These are phyloP conservation scores for Gastrodia elata DNA, from an alignment of 106 monocot genomes.

Conservation along the genomic window DNA sequence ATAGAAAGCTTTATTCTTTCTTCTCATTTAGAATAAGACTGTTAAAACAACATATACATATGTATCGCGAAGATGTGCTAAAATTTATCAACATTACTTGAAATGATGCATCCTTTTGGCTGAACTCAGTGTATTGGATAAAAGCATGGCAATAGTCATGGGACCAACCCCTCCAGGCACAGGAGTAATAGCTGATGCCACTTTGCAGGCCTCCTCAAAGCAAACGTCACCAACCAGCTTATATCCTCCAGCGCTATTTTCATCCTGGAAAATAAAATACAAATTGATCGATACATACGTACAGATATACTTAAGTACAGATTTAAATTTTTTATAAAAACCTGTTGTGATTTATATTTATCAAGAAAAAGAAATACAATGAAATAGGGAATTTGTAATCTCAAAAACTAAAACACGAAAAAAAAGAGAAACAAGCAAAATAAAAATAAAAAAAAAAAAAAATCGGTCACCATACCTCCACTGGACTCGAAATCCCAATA, in stretches of 20 bases:
- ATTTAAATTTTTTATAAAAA: too few relatives aligned
- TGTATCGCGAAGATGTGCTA: background rate
- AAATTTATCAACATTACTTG: slow-evolving; percentile 21
- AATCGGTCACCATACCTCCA: too few relatives aligned
- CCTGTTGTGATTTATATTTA: too few relatives aligned
- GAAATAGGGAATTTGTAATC: too few relatives aligned
- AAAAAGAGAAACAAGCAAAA: too few relatives aligned
- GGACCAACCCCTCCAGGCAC: slow-evolving; percentile 96
- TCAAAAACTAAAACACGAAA: too few relatives aligned
- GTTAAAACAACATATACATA: background rate
- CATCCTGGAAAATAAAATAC: slow-evolving; percentile 49
- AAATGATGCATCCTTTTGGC: slow-evolving; percentile 74
- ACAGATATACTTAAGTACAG: too few relatives aligned
- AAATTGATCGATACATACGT: too few relatives aligned
- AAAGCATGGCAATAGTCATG: slow-evolving; percentile 94
- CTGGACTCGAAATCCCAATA: too few relatives aligned
- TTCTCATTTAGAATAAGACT: background rate
- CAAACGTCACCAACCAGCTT: slow-evolving; percentile 71
- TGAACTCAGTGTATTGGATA: slow-evolving; percentile 75
- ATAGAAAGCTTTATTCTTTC: background rate
- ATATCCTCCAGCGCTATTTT: slow-evolving; percentile 55
- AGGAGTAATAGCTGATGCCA: slow-evolving; percentile 81
- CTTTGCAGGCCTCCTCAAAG: slow-evolving; percentile 56
- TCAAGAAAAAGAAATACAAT: too few relatives aligned
- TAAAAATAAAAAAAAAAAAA: too few relatives aligned